Conservation (phyloP, 108 stramenopile species). For the Parmales sp. region DNA sequence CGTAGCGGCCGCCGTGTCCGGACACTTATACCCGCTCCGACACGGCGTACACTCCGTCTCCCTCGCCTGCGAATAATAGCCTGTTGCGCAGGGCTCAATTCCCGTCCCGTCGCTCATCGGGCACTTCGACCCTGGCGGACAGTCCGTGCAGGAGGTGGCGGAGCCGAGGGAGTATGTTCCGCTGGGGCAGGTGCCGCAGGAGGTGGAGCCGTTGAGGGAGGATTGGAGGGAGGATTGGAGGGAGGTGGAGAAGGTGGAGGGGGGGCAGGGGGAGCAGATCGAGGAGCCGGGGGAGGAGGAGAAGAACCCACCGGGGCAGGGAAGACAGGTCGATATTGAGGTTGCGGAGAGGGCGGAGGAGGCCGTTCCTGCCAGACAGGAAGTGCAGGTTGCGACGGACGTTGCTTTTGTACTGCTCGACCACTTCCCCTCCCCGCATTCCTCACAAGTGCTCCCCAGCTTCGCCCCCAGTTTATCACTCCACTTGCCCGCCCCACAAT, state of each 20-base stretch:
- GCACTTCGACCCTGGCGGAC: slow-evolving; percentile 35
- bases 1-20: neutral
- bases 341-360: too few species aligned
- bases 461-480: too few species aligned
- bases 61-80: slow-evolving; percentile 18
- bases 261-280: slow-evolving; percentile 14
- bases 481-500: too few species aligned
- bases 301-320: slow-evolving; percentile 23
- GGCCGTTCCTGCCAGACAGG: too few species aligned
- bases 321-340: too few species aligned
- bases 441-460: too few species aligned
- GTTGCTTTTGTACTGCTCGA: too few species aligned
- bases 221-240: neutral
- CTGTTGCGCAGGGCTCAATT: slow-evolving; percentile 14
- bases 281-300: slow-evolving; percentile 8
- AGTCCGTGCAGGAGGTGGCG: slow-evolving; percentile 17
- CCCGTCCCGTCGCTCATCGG: slow-evolving; percentile 1
- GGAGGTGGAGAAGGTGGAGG: neutral
- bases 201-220: neutral
- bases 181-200: neutral
- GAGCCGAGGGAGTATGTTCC: neutral
- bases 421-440: too few species aligned
- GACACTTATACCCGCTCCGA: slow-evolving; percentile 37
- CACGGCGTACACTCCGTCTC: slow-evolving; percentile 19
- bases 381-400: too few species aligned